Conservation (phyloP, 306 rosid species). For the Prunus davidiana region DNA sequence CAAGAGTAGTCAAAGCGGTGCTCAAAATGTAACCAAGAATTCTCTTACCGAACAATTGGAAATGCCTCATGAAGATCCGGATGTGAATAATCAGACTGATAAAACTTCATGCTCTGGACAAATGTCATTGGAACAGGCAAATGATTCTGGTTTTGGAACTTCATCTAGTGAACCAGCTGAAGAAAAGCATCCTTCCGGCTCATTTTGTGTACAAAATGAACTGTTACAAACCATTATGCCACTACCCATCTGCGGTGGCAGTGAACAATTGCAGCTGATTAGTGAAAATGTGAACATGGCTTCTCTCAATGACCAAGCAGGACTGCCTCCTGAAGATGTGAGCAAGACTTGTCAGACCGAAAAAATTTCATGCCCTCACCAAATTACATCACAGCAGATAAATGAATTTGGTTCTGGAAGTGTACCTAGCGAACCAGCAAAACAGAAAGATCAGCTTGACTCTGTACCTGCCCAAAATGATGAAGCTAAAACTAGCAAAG, state of each 20-base stretch:
- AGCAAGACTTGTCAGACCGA: conserved; percentile 27
- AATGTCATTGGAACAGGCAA: conserved; percentile 7
- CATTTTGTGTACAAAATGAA: conserved; percentile 20
- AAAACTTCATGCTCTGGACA: conserved; percentile 16
- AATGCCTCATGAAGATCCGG: conserved; percentile 6
- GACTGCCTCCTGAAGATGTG: conserved; percentile 11
- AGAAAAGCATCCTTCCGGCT: background rate
- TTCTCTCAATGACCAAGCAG: conserved; percentile 1
- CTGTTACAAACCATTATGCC: background rate
- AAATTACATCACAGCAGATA: conserved; percentile 27
- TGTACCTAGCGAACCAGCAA: conserved; percentile 32
- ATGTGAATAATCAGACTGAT: conserved; percentile 1
- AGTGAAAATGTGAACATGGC: conserved; percentile 5
- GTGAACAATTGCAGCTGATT: background rate
- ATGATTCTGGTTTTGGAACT: conserved; percentile 11
- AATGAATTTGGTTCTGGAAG: conserved; percentile 26
- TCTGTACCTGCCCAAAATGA: conserved; percentile 31
- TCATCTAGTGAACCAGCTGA: conserved; percentile 1
- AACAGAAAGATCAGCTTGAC: conserved; percentile 25
- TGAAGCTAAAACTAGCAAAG: conserved; percentile 28
- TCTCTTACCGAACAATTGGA: conserved; percentile 13
- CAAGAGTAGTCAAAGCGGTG: conserved; percentile 25
- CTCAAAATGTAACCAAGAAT: conserved; percentile 18
- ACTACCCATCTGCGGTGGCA: background rate
- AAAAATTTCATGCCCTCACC: conserved; percentile 20